Conservation (phyloP, 225 moss, liverwort and hornwort species). For the Rhytidiadelphus loreus region DNA sequence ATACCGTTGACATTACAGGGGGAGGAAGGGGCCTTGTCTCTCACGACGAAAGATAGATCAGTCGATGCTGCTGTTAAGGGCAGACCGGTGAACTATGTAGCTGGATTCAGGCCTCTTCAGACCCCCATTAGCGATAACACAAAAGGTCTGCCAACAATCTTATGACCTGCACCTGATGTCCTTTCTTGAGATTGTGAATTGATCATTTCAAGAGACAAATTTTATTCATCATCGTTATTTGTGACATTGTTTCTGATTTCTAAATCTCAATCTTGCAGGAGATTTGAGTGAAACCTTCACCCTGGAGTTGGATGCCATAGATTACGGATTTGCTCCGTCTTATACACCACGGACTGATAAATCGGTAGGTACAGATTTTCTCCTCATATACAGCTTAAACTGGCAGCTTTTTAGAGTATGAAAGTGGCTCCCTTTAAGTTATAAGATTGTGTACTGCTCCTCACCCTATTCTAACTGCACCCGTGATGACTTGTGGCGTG, state of each 20-base stretch:
- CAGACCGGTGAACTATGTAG: conserved; percentile 58
- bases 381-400: background rate
- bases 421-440: background rate
- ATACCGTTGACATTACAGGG: conserved; percentile 27
- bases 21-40: conserved; percentile 81
- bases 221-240: background rate
- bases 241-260: background rate
- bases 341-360: conserved; percentile 59
- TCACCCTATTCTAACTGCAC: background rate
- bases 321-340: conserved; percentile 64
- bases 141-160: conserved; percentile 31
- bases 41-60: conserved; percentile 48
- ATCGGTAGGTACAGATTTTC: conserved; percentile 18
- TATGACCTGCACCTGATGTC: background rate
- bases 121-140: conserved; percentile 9
- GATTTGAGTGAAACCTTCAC: conserved; percentile 54
- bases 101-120: conserved; percentile 58
- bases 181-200: background rate
- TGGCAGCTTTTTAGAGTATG: background rate
- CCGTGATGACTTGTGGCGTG: background rate
- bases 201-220: background rate
- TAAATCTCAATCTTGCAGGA: conserved; percentile 19
- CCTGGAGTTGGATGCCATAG: conserved; percentile 43
- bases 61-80: conserved; percentile 58
- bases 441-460: background rate